phyloP scores from a whole-genome alignment of 2,329 filamentous ascomycete genomes.

The Zymoseptoria crescenta region DNA sequence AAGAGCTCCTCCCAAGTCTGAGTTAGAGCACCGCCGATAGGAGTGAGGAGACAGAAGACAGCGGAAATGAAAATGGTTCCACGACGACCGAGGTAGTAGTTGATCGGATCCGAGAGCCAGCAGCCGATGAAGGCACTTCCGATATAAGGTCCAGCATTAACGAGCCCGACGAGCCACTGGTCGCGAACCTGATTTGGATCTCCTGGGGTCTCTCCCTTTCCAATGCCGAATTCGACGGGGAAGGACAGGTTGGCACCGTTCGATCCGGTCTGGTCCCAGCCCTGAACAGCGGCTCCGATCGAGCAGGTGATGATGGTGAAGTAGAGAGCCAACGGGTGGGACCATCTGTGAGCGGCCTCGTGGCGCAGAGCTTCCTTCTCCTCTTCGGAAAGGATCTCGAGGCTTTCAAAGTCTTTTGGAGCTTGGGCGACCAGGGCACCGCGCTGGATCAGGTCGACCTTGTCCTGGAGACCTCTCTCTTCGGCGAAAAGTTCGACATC shows the following conservation, averaged over 20 bases:
- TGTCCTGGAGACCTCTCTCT: slow-evolving; percentile 34
- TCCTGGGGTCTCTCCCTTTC: slow-evolving; percentile 11
- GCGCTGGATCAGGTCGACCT: slow-evolving; percentile 37
- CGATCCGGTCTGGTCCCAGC: slow-evolving; percentile 47
- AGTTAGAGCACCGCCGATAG: slow-evolving; percentile 57
- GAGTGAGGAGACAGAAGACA: slow-evolving; percentile 56
- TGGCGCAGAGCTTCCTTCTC: slow-evolving; percentile 38
- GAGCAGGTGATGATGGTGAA: slow-evolving; percentile 46
- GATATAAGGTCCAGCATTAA: slow-evolving; percentile 54
- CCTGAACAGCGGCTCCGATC: slow-evolving; percentile 46
- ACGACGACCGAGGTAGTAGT: slow-evolving; percentile 28
- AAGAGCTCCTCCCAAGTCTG: slow-evolving; percentile 46
- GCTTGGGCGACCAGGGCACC: slow-evolving; percentile 45
- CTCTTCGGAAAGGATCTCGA: slow-evolving; percentile 36
- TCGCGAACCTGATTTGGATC: slow-evolving; percentile 37
- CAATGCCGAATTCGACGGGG: slow-evolving; percentile 31
- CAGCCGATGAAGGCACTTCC: slow-evolving; percentile 28
- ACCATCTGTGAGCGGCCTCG: slow-evolving; percentile 44
- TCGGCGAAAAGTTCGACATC: slow-evolving; percentile 51
- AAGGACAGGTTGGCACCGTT: slow-evolving; percentile 48
- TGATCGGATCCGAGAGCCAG: slow-evolving; percentile 37
- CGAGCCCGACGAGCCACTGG: slow-evolving; percentile 55
- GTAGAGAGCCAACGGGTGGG: slow-evolving; percentile 42
- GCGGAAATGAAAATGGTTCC: slow-evolving; percentile 34
- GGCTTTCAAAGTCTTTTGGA: slow-evolving; percentile 37